Evolutionary conservation across 2,329 filamentous ascomycete genomes (phyloP), one percentile per base, ranked within the genome.

Genomic region (Boeremia exigua): DNA sequence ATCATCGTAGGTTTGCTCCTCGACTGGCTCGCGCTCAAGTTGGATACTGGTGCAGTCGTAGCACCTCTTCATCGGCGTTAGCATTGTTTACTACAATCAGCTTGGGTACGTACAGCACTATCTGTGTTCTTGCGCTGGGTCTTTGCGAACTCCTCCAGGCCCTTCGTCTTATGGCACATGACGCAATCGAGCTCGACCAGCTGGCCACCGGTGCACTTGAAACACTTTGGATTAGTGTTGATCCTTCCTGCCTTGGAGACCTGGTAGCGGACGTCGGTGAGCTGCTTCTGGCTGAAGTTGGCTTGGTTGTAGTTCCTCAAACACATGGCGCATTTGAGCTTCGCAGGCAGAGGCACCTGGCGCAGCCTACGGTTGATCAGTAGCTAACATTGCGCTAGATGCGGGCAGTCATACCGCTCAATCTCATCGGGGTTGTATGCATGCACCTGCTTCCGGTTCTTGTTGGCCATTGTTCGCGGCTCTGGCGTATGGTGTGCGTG

Each of bases 101-200:
- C 2, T 25, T 4, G 17, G 5, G 29, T 17, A 72, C 80, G 57
- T 77, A 82, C 81, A 25, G 77, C 78, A 34, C 62, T 66, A 53
- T 81, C 81, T 1, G 77, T 75, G 36, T 79, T 77, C 27, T 65
- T 71, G 12, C 82, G 76, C 69, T 83, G 79, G 6, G 61, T 61
- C 59, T 82, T 85, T 15, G 79, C 77, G 60, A 84, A 86, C 0
- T 74, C 72, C 6, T 81, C 78, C 2, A 84, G 53, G 0, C 75
- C 71, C 61, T 83, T 83, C 2, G 70, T 75, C 52, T 76, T 64
- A 17, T 75, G 67, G 63, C 84, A 86, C 33, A 78, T 70, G 29
- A 60, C 65, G 61, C 84, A 86, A 8, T 74, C 71, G 27, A 85
- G 63, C 60, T 86, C 83, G 4, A 76, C 68, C 2, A 74, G 58